Base-by-base conservation (phyloP, 306 rosid genomes). In the Rubus idaeus region DNA sequence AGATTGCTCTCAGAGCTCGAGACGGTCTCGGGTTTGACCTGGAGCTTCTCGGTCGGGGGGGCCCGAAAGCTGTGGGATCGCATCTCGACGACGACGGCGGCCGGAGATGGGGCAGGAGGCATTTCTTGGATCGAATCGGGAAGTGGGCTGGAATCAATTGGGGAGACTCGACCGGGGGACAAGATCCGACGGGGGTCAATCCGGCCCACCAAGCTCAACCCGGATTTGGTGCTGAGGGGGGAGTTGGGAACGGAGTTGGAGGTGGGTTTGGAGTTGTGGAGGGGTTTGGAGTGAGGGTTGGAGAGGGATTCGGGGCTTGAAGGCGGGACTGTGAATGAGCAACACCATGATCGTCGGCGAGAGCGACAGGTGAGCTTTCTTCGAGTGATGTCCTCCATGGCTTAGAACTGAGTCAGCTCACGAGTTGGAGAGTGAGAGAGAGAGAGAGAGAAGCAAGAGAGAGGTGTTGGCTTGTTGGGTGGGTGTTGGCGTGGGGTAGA, bases 171-270 rank as follows among this genome's bases (percentile, higher is more conserved):
- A 0, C 98, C 97, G 0, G 98, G 97, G 2, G 98, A 94, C 64
- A 94, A 84, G 93, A 93, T 93, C 89, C 95, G 84, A 60, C 98
- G 90, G 3, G 93, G 97, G 86, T 91, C 98, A 79, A 93, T 93
- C 63, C 92, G 90, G 17, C 85, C 78, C 49, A 83, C 90, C 10
- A 87, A 77, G 42, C 89, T 79, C 16, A 88, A 69, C 21, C 84
- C 89, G 68, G 96, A 90, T 85, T 90, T 92, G 80, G 89, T 18
- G 79, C 90, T 90, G 77, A 83, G 89, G 14, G 98, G 97, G 16
- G 97, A 93, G 80, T 65, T 84, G 2, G 92, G 96, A 55, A 90
- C 76, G 16, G 97, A 91, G 73, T 70, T 40, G 46, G 52, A 68
- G 4, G 26, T 66, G 6, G 84, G 86, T 63, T 90, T 93, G 0